phyloP scores from a whole-genome alignment of 139 green algal species.

The Tetradesmus obliquus region DNA sequence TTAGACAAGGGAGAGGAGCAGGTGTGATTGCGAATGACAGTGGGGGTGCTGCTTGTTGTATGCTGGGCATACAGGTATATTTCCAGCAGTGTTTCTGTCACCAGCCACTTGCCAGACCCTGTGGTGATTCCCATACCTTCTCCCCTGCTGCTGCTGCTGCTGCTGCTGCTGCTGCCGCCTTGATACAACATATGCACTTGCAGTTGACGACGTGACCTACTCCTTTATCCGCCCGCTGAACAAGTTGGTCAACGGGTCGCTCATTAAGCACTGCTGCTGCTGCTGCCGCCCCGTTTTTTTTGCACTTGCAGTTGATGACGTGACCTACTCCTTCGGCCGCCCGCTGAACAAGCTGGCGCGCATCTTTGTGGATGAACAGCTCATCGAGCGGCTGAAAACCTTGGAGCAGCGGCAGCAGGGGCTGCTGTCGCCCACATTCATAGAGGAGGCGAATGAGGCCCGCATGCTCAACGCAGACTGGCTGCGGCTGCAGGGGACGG shows the following conservation, averaged over 20 bases:
- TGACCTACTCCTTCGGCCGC: slow-evolving; percentile 35
- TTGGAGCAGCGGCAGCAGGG: not conserved
- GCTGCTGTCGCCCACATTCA: slow-evolving; percentile 39
- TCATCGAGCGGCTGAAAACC: not conserved
- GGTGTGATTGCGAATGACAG: not conserved
- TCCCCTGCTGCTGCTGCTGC: too few relatives aligned
- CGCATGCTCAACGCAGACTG: slow-evolving; percentile 19
- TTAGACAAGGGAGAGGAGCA: not conserved
- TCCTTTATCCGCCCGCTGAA: slow-evolving; percentile 11
- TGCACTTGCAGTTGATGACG: slow-evolving; percentile 10
- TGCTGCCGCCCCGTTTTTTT: not conserved
- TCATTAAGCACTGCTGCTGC: not conserved
- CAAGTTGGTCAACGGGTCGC: slow-evolving; percentile 11
- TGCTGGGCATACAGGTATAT: too few relatives aligned
- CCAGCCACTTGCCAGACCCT: too few relatives aligned
- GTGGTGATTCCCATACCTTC: too few relatives aligned
- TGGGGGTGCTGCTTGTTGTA: too few relatives aligned
- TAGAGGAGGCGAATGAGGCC: slow-evolving; percentile 39
- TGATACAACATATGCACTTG: not conserved
- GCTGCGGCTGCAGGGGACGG: slow-evolving; percentile 30
- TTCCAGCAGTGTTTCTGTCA: too few relatives aligned
- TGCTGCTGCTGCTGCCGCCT: not conserved
- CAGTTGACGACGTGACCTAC: slow-evolving; percentile 28
- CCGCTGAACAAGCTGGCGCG: slow-evolving; percentile 29
- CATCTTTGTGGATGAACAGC: slow-evolving; percentile 31